phyloP scores from a whole-genome alignment of 441 rosid species.

The Francoa sonchifolia region DNA sequence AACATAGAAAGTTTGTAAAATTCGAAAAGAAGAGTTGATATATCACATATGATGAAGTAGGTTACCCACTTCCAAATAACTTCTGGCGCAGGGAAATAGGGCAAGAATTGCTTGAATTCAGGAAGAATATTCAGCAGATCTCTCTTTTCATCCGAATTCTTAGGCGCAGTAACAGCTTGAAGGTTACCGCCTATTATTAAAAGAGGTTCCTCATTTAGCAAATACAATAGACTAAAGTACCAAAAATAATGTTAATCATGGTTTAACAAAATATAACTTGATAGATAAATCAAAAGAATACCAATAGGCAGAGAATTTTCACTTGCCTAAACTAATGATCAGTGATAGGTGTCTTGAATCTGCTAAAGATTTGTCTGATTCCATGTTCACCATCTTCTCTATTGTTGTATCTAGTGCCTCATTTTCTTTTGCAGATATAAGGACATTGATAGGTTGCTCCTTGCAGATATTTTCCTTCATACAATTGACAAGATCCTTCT shows the following conservation, averaged over 20 bases:
- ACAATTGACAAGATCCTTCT: not conserved
- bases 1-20: not conserved
- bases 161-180: slow-evolving; percentile 15
- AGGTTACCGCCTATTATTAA: slow-evolving; percentile 19
- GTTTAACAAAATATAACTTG: too few relatives aligned
- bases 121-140: slow-evolving; percentile 9
- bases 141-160: slow-evolving; percentile 13
- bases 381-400: slow-evolving; percentile 2
- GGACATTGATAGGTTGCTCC: slow-evolving; percentile 6
- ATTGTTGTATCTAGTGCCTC: not conserved
- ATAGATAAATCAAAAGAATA: too few relatives aligned
- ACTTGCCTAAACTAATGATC: slow-evolving; percentile 11
- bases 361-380: slow-evolving; percentile 1
- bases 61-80: slow-evolving; percentile 52
- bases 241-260: too few relatives aligned
- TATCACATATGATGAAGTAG: slow-evolving; percentile 2
- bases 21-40: not conserved
- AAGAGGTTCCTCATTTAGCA: slow-evolving; percentile 7
- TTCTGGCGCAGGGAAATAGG: slow-evolving; percentile 23
- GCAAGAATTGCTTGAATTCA: slow-evolving; percentile 9
- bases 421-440: slow-evolving; percentile 6
- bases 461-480: not conserved
- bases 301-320: slow-evolving; percentile 4
- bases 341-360: too few relatives aligned
- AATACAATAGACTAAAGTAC: not conserved